Percentiles rank a stretch among this genome's conserved stretches.
Conservation (phyloP, 768 basidiomycete genomes). For the Serendipita sp. region DNA sequence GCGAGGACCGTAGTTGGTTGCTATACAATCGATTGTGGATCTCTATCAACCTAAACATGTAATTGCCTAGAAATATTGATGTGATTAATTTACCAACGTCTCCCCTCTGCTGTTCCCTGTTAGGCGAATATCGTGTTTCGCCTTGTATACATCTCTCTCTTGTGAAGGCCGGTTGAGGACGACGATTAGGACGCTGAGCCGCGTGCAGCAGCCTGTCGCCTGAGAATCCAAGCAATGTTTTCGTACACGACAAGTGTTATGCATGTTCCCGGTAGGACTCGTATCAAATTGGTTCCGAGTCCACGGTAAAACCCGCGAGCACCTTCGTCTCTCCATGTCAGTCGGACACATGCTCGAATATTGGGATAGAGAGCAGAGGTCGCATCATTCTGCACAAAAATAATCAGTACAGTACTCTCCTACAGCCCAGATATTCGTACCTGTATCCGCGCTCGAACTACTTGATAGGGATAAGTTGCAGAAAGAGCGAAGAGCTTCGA, state of each 20-base stretch:
- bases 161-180: too few relatives aligned
- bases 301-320: conserved; percentile 84
- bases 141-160: neutral
- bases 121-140: neutral
- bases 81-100: neutral
- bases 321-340: conserved; percentile 72
- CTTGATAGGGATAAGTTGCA: conserved; percentile 93
- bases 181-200: conserved; percentile 14
- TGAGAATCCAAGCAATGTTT: conserved; percentile 68
- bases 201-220: conserved; percentile 43
- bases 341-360: conserved; percentile 62
- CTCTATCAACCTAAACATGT: neutral
- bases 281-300: conserved; percentile 79
- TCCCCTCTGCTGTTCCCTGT: neutral
- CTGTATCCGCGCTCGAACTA: conserved; percentile 84
- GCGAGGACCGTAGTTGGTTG: neutral
- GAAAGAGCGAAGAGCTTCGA: conserved; percentile 76
- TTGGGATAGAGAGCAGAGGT: conserved; percentile 56
- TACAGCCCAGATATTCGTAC: conserved; percentile 24
- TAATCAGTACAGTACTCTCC: neutral
- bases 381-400: conserved; percentile 39
- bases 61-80: neutral
- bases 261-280: conserved; percentile 92
- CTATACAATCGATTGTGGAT: neutral
- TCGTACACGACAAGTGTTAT: conserved; percentile 98